Base-by-base conservation (phyloP, 140 eudicot species). In the Flaveria floridana region DNA sequence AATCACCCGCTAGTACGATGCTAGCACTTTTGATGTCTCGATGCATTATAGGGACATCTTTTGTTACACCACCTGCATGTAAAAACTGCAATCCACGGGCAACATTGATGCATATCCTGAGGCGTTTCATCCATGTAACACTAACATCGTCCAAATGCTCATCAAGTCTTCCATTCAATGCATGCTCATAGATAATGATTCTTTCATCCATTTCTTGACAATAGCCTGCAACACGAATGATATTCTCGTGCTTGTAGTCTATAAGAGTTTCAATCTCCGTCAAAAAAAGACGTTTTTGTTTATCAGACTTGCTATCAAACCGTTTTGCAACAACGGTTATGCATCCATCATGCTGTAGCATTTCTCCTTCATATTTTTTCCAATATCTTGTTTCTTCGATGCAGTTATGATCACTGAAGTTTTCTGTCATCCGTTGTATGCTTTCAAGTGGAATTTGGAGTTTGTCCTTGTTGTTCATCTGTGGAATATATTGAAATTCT, bases 51-150 rank as follows among this genome's bases (percentile, higher is more conserved):
- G 14, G 6, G 0, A n/a, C n/a, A 30, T 65, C 71, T 34, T 65
- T n/a, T 39, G 28, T 39, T 65, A n/a, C 63, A 50, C 14, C 62
- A 46, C 39, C 63, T 50, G 4, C 9, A n/a, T 70, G 75, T 50
- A 70, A 44, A 28, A 50, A 50, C 25, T 26, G 25, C 16, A 70
- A 13, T 25, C 46, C 75, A 0, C 26, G 2, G 14, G 75, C 74
- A 70, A 70, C 47, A 70, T 50, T 44, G 15, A 68, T 18, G 72
- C 58, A 42, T 42, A 68, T 68, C 18, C 11, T 44, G 2, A 70
- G 74, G 20, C 74, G 75, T 50, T 25, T 25, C 23, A 70, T 70
- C 63, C 63, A 70, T 28, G 75, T 70, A 15, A 70, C 46, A 14
- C 30, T 25, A 8, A 7, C n/a, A 15, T 50, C 25, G 1, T 70